Evolutionary conservation across 352 stramenopile genomes (phyloP).

Genomic region (Phytophthora sojae): DNA sequence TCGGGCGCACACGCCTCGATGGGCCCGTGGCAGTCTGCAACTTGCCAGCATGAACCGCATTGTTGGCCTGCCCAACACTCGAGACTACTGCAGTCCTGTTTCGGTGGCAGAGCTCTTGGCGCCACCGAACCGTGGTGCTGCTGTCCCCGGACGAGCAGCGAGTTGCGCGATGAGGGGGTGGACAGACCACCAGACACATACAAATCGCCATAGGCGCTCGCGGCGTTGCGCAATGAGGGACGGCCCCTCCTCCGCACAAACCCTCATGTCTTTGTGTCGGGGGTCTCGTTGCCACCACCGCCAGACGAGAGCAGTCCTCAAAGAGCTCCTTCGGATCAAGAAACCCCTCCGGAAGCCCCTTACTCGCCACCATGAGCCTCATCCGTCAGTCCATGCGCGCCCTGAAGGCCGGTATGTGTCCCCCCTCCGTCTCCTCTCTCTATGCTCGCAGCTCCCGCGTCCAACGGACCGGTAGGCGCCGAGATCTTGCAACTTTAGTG

Average conservation of each 20-base stretch:
- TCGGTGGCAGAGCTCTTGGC: slow-evolving; percentile 16
- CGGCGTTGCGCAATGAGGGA: slow-evolving; percentile 25
- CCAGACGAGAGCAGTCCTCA: slow-evolving; percentile 42
- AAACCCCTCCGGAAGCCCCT: slow-evolving; percentile 20
- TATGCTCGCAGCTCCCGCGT: neutral
- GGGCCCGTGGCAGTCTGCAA: neutral
- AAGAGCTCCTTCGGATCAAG: slow-evolving; percentile 42
- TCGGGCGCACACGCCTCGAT: neutral
- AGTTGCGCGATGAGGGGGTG: slow-evolving; percentile 29
- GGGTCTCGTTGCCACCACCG: slow-evolving; percentile 28
- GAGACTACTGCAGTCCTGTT: neutral
- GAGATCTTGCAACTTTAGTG: slow-evolving; percentile 9
- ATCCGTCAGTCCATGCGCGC: slow-evolving; percentile 81
- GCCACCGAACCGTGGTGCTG: slow-evolving; percentile 9
- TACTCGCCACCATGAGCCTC: slow-evolving; percentile 63
- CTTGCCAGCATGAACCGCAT: neutral
- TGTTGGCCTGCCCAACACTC: no score
- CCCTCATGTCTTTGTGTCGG: slow-evolving; percentile 37
- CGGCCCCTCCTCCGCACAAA: slow-evolving; percentile 36
- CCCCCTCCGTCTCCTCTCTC: slow-evolving; percentile 10
- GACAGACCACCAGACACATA: slow-evolving; percentile 25
- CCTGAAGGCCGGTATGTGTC: slow-evolving; percentile 77
- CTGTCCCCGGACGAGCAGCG: slow-evolving; percentile 3
- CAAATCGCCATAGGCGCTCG: slow-evolving; percentile 6
- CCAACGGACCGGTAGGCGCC: neutral